A percentile compares a stretch with the other conserved stretches of the same genome.
phyloP scores from a whole-genome alignment of 768 basidiomycete genomes.

The Mycena venus region DNA sequence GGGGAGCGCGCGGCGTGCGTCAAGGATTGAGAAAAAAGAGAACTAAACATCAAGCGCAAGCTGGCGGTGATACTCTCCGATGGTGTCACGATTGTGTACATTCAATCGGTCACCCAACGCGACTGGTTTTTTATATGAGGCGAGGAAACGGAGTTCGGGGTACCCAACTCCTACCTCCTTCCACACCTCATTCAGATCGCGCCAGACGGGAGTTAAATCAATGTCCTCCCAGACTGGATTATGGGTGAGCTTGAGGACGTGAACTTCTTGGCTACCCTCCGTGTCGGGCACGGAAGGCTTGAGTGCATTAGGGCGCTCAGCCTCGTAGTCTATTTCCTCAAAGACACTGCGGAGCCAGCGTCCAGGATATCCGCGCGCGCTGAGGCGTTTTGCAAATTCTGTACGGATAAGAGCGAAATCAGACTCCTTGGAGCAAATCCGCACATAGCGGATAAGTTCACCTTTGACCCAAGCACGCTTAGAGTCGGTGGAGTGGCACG shows the following conservation, averaged over 20 bases:
- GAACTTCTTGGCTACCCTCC: not conserved
- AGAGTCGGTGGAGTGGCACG: not conserved
- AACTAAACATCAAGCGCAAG: too few species aligned
- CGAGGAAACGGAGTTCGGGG: not conserved
- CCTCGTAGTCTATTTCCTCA: not conserved
- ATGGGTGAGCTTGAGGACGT: not conserved
- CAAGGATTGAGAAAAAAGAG: too few species aligned
- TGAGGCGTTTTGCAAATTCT: not conserved
- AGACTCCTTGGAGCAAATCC: not conserved
- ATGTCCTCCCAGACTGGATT: not conserved
- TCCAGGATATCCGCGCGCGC: not conserved
- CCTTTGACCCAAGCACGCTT: not conserved
- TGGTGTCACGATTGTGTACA: too few species aligned
- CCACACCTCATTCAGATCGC: not conserved
- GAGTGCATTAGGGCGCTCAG: not conserved
- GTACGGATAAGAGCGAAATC: not conserved
- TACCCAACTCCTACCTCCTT: not conserved
- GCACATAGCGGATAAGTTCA: too few species aligned
- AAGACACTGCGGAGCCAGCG: not conserved
- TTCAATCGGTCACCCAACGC: not conserved
- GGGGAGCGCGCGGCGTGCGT: too few species aligned
- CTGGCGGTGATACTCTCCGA: too few species aligned
- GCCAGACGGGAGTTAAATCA: not conserved
- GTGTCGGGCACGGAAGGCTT: not conserved
- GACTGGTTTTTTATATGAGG: not conserved